phyloP scores from a whole-genome alignment of 140 eudicot genomes.

The Anethum foeniculum region DNA sequence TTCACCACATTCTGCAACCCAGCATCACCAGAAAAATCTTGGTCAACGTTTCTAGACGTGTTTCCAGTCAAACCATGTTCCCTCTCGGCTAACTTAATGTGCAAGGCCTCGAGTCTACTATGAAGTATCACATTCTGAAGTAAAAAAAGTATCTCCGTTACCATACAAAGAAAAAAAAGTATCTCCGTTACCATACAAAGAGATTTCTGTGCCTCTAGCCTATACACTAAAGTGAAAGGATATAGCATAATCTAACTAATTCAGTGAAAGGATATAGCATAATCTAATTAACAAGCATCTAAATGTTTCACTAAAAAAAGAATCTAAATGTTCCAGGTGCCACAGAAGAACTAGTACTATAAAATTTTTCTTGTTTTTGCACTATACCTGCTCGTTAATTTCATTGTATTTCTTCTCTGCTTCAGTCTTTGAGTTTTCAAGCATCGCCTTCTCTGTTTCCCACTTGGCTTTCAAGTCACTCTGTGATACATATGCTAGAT shows the following conservation, averaged over 20 bases:
- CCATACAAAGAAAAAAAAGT: background rate
- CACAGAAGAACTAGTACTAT: no score
- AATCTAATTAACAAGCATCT: background rate
- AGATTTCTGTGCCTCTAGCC: background rate
- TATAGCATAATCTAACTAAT: background rate
- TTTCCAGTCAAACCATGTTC: slow-evolving; percentile 30
- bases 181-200: background rate
- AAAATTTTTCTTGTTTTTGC: background rate
- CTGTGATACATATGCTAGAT: slow-evolving; percentile 13
- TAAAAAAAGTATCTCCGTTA: background rate
- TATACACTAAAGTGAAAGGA: background rate
- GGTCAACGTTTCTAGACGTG: slow-evolving; percentile 25
- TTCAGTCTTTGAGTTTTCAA: slow-evolving; percentile 50
- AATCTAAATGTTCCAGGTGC: background rate
- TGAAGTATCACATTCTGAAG: slow-evolving; percentile 61
- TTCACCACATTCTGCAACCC: slow-evolving; percentile 82
- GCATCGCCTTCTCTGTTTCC: slow-evolving; percentile 55
- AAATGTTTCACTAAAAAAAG: no score
- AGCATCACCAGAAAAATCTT: slow-evolving; percentile 35
- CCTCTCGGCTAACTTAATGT: slow-evolving; percentile 65
- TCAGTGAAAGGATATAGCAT: background rate
- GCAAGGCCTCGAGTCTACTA: slow-evolving; percentile 78
- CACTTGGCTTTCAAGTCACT: slow-evolving; percentile 60
- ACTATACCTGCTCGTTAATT: slow-evolving; percentile 49
- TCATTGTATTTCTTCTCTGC: slow-evolving; percentile 64